A percentile compares a stretch with the other conserved stretches of the same genome.
These are phyloP conservation scores for Cicer pinnatifidum DNA, from an alignment of 306 rosid species.

Conservation along the genomic window DNA sequence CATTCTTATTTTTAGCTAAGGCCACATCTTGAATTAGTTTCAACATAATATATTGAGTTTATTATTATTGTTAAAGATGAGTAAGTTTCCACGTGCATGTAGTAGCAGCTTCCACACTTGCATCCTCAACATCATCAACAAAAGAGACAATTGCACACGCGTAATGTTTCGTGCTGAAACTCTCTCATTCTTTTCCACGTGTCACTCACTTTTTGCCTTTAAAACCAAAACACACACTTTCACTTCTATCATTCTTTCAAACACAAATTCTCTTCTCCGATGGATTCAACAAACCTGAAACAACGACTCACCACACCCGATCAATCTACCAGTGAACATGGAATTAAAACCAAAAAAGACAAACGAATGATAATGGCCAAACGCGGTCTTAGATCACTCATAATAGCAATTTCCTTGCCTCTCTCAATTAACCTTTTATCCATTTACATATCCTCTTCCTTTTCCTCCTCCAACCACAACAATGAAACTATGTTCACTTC, in stretches of 20 bases:
- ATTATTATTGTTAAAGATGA: too few species aligned
- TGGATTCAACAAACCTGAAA: slow-evolving; percentile 63
- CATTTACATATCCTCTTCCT: slow-evolving; percentile 44
- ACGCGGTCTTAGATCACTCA: slow-evolving; percentile 72
- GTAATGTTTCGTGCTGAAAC: neutral
- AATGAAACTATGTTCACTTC: neutral
- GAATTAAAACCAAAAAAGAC: neutral
- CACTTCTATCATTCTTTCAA: neutral
- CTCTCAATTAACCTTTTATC: slow-evolving; percentile 55
- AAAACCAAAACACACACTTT: slow-evolving; percentile 12
- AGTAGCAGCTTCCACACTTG: neutral
- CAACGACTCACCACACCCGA: slow-evolving; percentile 50
- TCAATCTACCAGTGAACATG: neutral
- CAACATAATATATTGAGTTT: too few species aligned
- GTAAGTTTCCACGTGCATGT: neutral
- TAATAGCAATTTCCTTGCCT: slow-evolving; percentile 57
- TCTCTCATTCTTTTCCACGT: neutral
- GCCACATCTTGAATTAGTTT: too few species aligned
- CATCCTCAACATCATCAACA: neutral
- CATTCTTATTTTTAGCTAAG: too few species aligned
- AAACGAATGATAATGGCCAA: slow-evolving; percentile 59
- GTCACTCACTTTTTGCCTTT: neutral
- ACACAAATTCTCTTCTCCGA: neutral
- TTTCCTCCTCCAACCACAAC: slow-evolving; percentile 18
- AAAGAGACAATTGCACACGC: neutral